These are phyloP conservation scores for Suillus spraguei DNA, from an alignment of 768 basidiomycete genomes.

Conservation along the genomic window DNA sequence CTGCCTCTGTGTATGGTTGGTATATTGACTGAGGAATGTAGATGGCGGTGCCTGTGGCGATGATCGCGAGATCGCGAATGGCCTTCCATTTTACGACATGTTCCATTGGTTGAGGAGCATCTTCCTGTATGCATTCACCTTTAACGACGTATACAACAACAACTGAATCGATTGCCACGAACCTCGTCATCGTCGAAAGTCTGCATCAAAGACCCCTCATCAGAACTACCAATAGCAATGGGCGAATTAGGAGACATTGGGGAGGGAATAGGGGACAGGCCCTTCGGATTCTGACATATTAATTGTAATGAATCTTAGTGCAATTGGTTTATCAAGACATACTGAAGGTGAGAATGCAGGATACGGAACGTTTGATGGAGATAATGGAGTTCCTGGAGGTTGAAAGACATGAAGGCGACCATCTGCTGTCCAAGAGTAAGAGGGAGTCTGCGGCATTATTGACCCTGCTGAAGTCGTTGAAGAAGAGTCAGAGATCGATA, in stretches of 20 bases:
- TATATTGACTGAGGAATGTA: slow-evolving; percentile 76
- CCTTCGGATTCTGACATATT: background rate
- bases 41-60: slow-evolving; percentile 38
- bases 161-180: background rate
- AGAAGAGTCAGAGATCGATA: slow-evolving; percentile 6
- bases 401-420: background rate
- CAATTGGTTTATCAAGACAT: background rate
- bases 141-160: background rate
- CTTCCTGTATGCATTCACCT: slow-evolving; percentile 19
- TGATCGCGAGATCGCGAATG: slow-evolving; percentile 15
- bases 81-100: slow-evolving; percentile 32
- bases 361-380: background rate
- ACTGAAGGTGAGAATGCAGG: background rate
- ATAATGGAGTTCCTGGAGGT: background rate
- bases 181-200: background rate
- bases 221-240: background rate
- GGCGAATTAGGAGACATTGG: slow-evolving; percentile 4
- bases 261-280: background rate
- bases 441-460: slow-evolving; percentile 4
- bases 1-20: slow-evolving; percentile 75
- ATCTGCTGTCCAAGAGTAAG: background rate
- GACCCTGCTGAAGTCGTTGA: slow-evolving; percentile 5
- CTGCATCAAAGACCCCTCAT: background rate
- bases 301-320: background rate
- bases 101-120: slow-evolving; percentile 23